A percentile compares a stretch with the other conserved stretches of the same genome.
Evolutionary conservation across 345 rosid species (phyloP).

Genomic region (Litchi chinensis): DNA sequence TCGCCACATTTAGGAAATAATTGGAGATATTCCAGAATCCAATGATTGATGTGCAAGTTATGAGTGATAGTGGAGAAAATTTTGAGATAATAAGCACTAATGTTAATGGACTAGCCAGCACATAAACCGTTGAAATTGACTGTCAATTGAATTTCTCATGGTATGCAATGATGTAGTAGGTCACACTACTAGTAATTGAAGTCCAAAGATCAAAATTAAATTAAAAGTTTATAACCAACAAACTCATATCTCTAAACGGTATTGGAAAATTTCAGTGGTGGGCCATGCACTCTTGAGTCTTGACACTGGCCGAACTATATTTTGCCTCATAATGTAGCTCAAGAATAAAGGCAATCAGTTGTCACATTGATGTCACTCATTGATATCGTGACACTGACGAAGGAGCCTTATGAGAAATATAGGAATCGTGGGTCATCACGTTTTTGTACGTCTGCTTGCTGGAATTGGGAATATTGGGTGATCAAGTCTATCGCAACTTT

Average conservation of each 20-base stretch:
- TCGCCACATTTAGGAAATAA: too few relatives aligned
- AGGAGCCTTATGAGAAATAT: not conserved
- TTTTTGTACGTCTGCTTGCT: not conserved
- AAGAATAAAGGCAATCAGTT: not conserved
- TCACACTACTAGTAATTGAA: not conserved
- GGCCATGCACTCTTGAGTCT: too few relatives aligned
- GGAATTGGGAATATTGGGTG: not conserved
- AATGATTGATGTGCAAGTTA: not conserved
- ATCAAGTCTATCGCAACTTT: not conserved
- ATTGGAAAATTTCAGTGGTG: too few relatives aligned
- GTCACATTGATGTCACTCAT: not conserved
- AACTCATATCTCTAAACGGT: not conserved
- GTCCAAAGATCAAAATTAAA: not conserved
- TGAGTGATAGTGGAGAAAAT: not conserved
- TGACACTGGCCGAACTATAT: too few relatives aligned
- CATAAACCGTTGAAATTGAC: not conserved
- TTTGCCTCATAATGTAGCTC: not conserved
- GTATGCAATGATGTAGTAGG: not conserved
- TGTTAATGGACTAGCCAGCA: not conserved
- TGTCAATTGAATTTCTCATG: not conserved
- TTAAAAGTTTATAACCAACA: not conserved
- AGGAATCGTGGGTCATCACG: not conserved
- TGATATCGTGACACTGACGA: not conserved
- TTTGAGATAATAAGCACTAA: not conserved
- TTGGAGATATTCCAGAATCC: not conserved